Conservation (phyloP, 192 early-diverging fungal species). For the Geosiphon pyriformis region DNA sequence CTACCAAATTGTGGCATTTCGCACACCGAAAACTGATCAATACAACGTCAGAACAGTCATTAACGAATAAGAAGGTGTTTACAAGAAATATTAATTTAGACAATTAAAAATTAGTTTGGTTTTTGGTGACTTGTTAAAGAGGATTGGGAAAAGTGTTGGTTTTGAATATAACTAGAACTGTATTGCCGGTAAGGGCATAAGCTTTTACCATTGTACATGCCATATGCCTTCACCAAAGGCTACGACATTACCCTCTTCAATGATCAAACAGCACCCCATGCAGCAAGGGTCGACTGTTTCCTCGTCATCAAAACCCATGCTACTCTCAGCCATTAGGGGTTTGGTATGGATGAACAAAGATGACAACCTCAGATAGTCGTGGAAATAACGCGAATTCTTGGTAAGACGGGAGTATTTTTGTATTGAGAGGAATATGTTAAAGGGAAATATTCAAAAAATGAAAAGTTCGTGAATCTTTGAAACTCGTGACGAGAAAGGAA, state of each 20-base stretch:
- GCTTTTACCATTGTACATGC: slow-evolving; percentile 73
- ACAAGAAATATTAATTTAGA: too few species aligned
- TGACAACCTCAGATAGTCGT: neutral
- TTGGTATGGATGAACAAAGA: neutral
- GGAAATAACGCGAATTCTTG: neutral
- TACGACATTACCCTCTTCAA: slow-evolving; percentile 73
- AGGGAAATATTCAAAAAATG: neutral
- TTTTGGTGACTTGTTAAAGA: too few species aligned
- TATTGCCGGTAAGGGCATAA: too few species aligned
- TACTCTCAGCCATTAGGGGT: neutral
- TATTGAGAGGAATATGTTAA: neutral
- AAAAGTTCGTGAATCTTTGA: neutral
- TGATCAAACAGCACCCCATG: slow-evolving; percentile 60
- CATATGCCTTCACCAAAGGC: slow-evolving; percentile 76
- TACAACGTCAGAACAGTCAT: neutral
- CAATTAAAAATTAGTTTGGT: too few species aligned
- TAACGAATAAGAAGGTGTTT: neutral
- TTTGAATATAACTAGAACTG: too few species aligned
- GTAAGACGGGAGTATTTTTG: neutral
- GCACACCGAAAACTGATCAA: slow-evolving; percentile 69
- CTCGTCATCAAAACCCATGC: neutral
- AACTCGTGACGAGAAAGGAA: neutral
- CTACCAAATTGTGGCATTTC: slow-evolving; percentile 65
- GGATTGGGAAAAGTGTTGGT: too few species aligned
- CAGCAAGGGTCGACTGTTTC: slow-evolving; percentile 46